Base-by-base conservation (phyloP, 176 grass and related monocot species). In the Calamus simplicifolius region DNA sequence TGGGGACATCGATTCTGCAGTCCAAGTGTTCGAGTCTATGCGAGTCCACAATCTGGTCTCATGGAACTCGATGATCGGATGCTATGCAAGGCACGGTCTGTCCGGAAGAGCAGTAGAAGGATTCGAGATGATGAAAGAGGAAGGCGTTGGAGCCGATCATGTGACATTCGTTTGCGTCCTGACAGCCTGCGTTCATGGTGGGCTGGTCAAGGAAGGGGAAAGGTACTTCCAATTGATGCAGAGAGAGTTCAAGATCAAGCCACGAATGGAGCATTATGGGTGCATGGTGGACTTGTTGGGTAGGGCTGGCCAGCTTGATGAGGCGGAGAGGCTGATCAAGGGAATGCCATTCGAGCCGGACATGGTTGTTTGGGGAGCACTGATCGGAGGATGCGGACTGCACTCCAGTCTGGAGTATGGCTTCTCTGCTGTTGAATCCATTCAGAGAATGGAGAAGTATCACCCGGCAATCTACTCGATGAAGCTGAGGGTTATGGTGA, bases 401-500 rank as follows among this genome's bases (percentile, higher is more conserved):
- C 35, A 43, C 35, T 43, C 35, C 35, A 43, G 35, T 43, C 2
- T 43, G 35, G 35, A 43, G 35, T 2, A 43, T 12, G 35, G 35
- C 8, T 43, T 50, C 48, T 25, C 3, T 51, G 48, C 62, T 2
- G 62, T 25, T 16, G 19, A 65, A 25, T 15, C 62, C 12, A 51
- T 65, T 16, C 62, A 65, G 18, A 65, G 49, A 27, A 27, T 65
- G 23, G 29, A 65, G 16, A n/a, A 51, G 62, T 13, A 64, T 25
- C 62, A 64, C 49, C 62, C 62, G 6, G 48, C 49, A 13, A 51
- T 64, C 19, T 64, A 64, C 14, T 51, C 62, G 10, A 64, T 64
- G 62, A 51, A 51, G 62, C 15, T 50, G 10, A 28, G 8, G 48
- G 21, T 64, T 51, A 64, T 51, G 62, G 48, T 27, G 62, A 64